These are phyloP conservation scores for Penicillium angulare DNA, from an alignment of 495 filamentous ascomycete genomes.

Conservation along the genomic window DNA sequence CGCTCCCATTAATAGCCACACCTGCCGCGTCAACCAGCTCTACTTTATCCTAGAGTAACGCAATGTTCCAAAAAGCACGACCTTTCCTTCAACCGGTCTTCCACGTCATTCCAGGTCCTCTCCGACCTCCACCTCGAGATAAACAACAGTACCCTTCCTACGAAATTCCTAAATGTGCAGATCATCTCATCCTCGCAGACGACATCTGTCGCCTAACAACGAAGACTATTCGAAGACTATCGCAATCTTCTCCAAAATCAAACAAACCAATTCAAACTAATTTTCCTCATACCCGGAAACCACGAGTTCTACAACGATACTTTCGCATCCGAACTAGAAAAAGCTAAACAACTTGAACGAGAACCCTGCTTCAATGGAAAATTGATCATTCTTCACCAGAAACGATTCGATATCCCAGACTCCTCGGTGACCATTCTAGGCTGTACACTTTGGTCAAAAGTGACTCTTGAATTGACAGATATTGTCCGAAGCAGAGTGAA, in stretches of 20 bases:
- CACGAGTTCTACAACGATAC: slow-evolving; percentile 56
- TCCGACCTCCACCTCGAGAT: slow-evolving; percentile 61
- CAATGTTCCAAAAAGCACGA: background rate
- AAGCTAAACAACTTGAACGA: slow-evolving; percentile 40
- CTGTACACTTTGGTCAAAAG: slow-evolving; percentile 55
- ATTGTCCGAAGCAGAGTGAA: slow-evolving; percentile 41
- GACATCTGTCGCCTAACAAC: slow-evolving; percentile 56
- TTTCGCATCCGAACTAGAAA: slow-evolving; percentile 35
- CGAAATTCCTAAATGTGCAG: slow-evolving; percentile 43
- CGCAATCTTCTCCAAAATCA: slow-evolving; percentile 49
- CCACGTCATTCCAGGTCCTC: slow-evolving; percentile 47
- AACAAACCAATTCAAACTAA: slow-evolving; percentile 37
- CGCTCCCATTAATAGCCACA: no score
- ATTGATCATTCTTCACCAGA: slow-evolving; percentile 46
- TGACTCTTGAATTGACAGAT: slow-evolving; percentile 34
- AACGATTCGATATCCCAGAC: slow-evolving; percentile 39
- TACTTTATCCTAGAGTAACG: no score
- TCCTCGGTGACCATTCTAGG: slow-evolving; percentile 50
- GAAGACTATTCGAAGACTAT: slow-evolving; percentile 54
- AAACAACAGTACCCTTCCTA: slow-evolving; percentile 50
- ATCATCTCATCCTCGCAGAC: slow-evolving; percentile 55
- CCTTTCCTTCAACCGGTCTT: background rate
- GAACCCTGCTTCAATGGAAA: slow-evolving; percentile 44
- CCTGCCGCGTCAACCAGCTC: no score
- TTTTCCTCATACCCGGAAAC: slow-evolving; percentile 57